Conservation (phyloP, 1,139 yeast genomes). For the Candida tropicalis region DNA sequence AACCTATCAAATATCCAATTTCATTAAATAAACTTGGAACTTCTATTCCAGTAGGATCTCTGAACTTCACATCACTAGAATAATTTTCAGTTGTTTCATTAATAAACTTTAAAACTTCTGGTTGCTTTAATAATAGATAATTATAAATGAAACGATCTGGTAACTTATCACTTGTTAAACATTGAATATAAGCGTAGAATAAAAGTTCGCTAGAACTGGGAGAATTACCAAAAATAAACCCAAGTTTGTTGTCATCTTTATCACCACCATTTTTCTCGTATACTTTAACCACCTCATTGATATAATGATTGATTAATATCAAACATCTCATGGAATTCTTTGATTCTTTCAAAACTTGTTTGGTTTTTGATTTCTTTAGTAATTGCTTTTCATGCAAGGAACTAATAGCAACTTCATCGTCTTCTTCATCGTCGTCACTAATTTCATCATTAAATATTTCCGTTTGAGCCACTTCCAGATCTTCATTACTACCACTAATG, state of each 20-base stretch:
- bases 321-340: constrained; percentile 56
- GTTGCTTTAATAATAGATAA: constrained; percentile 31
- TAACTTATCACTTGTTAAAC: constrained; percentile 35
- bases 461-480: constrained; percentile 26
- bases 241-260: constrained; percentile 6
- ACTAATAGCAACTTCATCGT: constrained; percentile 42
- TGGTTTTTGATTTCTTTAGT: constrained; percentile 44
- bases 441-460: constrained; percentile 29
- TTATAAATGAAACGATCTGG: constrained; percentile 47
- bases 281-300: constrained; percentile 28
- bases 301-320: constrained; percentile 36
- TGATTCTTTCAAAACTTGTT: constrained; percentile 48
- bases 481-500: constrained; percentile 9
- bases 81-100: constrained; percentile 1
- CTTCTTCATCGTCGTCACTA: constrained; percentile 23
- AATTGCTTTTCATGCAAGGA: constrained; percentile 53
- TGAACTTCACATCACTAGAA: constrained; percentile 13
- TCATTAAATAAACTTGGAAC: constrained; percentile 42
- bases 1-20: constrained; percentile 24
- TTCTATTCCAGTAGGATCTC: constrained; percentile 32
- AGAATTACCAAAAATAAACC: constrained; percentile 11
- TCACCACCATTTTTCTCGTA: constrained; percentile 18
- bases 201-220: constrained; percentile 23
- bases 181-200: constrained; percentile 42
- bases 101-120: constrained; percentile 19